These are phyloP conservation scores for Phaffia australis DNA, from an alignment of 768 basidiomycete genomes.

Conservation along the genomic window DNA sequence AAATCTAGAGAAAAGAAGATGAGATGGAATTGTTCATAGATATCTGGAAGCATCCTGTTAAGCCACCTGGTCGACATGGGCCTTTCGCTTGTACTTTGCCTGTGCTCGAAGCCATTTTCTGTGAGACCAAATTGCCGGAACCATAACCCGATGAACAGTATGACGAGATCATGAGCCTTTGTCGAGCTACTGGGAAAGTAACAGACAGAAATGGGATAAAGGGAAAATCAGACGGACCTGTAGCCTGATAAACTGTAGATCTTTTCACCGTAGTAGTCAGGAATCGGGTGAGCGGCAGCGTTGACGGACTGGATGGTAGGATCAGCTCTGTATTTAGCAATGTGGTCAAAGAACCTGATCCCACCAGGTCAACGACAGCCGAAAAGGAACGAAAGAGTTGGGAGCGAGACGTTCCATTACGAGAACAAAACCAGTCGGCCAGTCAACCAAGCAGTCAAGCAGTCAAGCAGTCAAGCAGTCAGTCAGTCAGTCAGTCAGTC, in stretches of 20 bases:
- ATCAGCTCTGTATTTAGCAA: slow-evolving; percentile 6
- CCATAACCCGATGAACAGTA: too few relatives aligned
- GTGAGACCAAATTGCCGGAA: too few relatives aligned
- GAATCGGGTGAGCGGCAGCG: slow-evolving; percentile 6
- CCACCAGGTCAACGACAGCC: too few relatives aligned
- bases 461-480: background rate
- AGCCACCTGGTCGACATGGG: too few relatives aligned
- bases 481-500: background rate
- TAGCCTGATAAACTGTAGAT: slow-evolving; percentile 6
- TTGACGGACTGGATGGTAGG: slow-evolving; percentile 2
- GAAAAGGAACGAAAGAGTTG: background rate
- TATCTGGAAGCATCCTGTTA: too few relatives aligned
- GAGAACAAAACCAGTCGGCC: background rate
- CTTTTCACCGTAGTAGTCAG: slow-evolving; percentile 3
- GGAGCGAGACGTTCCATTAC: background rate
- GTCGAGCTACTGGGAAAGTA: too few relatives aligned
- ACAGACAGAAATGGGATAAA: too few relatives aligned
- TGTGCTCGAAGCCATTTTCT: slow-evolving; percentile 5
- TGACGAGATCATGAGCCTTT: too few relatives aligned
- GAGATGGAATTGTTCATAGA: too few relatives aligned
- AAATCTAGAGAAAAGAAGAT: too few relatives aligned
- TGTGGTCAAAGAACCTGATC: slow-evolving; percentile 1
- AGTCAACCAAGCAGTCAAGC: background rate
- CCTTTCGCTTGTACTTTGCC: slow-evolving; percentile 4
- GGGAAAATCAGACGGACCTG: background rate